These are phyloP conservation scores for Chlorociboria aeruginascens DNA, from an alignment of 495 filamentous ascomycete species.

Conservation along the genomic window DNA sequence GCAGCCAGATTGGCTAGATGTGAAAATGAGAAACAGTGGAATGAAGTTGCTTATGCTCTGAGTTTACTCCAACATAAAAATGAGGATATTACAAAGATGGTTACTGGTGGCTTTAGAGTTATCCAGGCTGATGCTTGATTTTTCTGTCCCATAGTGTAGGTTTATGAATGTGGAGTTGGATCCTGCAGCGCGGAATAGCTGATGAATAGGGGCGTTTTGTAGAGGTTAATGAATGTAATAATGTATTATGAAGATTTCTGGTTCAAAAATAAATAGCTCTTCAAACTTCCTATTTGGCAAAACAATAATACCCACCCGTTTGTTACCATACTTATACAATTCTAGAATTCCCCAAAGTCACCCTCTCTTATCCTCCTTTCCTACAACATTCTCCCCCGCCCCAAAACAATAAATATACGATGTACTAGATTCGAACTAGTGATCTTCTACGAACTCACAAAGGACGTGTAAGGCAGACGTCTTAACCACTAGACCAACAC, in stretches of 20 bases:
- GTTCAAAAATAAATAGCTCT: no score
- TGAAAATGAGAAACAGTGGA: slow-evolving; percentile 92
- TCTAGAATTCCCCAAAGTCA: background rate
- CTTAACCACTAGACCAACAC: slow-evolving; percentile 14
- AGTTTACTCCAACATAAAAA: slow-evolving; percentile 91
- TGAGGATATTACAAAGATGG: slow-evolving; percentile 81
- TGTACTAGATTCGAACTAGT: slow-evolving; percentile 2
- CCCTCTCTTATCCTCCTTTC: no score
- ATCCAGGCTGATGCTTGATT: slow-evolving; percentile 54
- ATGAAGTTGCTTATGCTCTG: slow-evolving; percentile 85
- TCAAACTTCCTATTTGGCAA: no score
- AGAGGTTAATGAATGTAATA: background rate
- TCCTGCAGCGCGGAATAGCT: background rate
- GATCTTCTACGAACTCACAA: slow-evolving; percentile 3
- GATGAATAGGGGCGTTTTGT: background rate
- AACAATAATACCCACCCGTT: background rate
- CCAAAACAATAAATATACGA: no score
- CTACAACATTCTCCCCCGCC: no score
- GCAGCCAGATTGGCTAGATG: slow-evolving; percentile 77
- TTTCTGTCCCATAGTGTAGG: background rate
- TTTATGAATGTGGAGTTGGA: background rate
- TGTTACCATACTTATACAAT: background rate
- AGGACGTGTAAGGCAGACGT: slow-evolving; percentile 7
- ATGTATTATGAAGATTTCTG: no score
- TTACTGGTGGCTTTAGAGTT: slow-evolving; percentile 76